Evolutionary conservation across 495 filamentous ascomycete species (phyloP), one percentile per base, ranked within the genome.

Genomic region (Clohesyomyces aquaticus): DNA sequence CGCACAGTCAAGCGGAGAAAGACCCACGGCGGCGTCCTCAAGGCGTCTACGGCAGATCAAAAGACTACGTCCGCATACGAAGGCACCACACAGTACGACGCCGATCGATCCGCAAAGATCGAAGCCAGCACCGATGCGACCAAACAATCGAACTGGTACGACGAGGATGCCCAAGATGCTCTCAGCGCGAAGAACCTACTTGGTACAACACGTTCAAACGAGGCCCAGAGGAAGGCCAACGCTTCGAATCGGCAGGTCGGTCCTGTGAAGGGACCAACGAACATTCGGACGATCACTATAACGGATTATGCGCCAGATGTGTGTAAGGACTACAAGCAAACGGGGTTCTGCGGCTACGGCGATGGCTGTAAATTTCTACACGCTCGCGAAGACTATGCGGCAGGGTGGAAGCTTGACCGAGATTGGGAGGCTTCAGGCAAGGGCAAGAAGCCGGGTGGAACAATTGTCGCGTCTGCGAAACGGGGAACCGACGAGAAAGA

Each of bases 271-370:
- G 89, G 92, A 18, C 82, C 93, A 2, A 91, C 90, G 0, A 97
- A 98, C 69, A 87, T 98, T 42, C 86, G 94, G 27, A 96, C 89
- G 1, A 87, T 95, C 55, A 98, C 92, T 0, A 83, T 91, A 16
- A 96, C 85, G 35, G 94, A 98, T 70, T 96, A 90, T 75, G 88
- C 91, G 26, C 93, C 95, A 0, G 93, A 97, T 70, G 90, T 96
- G 14, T 98, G 94, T 74, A 98, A 97, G 74, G 94, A 98, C 74
- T 96, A 91, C 74, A 95, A 95, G 65, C 83, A 90, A 66, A 96
- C 91, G 0, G 92, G 92, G 2, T 91, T 86, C 74, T 93, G 88
- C 71, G 91, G 89, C 0, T 93, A 88, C 59, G 88, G 88, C 3
- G 87, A 91, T 60, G 83, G 75, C n/a, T 96, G 92, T 78, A 95